A percentile compares a stretch with the other conserved stretches of the same genome.
phyloP scores from a whole-genome alignment of 768 basidiomycete genomes.

The Phaffia australis region DNA sequence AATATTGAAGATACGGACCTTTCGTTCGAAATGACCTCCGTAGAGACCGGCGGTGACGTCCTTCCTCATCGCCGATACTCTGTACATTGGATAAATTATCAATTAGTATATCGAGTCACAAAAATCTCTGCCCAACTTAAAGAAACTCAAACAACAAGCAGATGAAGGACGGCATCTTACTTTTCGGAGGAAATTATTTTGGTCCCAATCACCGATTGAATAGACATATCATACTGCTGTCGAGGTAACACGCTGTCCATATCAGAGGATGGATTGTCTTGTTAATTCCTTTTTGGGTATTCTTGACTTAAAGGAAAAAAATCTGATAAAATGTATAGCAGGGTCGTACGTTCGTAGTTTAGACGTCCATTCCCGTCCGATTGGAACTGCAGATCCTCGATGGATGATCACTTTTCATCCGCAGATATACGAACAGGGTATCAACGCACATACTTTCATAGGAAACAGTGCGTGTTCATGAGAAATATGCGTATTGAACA shows the following conservation, averaged over 20 bases:
- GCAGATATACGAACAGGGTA: no score
- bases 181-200: slow-evolving; percentile 84
- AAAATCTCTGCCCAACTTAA: slow-evolving; percentile 43
- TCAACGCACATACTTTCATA: not conserved
- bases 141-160: not conserved
- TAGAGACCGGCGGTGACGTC: slow-evolving; percentile 84
- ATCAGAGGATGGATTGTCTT: no score
- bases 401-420: no score
- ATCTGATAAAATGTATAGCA: not conserved
- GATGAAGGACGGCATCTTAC: slow-evolving; percentile 6
- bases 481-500: not conserved
- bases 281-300: slow-evolving; percentile 34
- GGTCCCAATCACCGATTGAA: slow-evolving; percentile 81
- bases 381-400: no score
- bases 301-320: slow-evolving; percentile 33
- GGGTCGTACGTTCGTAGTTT: not conserved
- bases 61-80: slow-evolving; percentile 36
- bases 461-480: not conserved
- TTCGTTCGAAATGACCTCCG: slow-evolving; percentile 78
- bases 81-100: slow-evolving; percentile 46
- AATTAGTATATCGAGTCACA: slow-evolving; percentile 32
- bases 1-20: slow-evolving; percentile 42
- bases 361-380: no score
- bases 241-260: slow-evolving; percentile 67
- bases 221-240: slow-evolving; percentile 53